A percentile compares a stretch with the other conserved stretches of the same genome.
These are phyloP conservation scores for Fraxinus angustifolia DNA, from an alignment of 305 asterid genomes.

Conservation along the genomic window DNA sequence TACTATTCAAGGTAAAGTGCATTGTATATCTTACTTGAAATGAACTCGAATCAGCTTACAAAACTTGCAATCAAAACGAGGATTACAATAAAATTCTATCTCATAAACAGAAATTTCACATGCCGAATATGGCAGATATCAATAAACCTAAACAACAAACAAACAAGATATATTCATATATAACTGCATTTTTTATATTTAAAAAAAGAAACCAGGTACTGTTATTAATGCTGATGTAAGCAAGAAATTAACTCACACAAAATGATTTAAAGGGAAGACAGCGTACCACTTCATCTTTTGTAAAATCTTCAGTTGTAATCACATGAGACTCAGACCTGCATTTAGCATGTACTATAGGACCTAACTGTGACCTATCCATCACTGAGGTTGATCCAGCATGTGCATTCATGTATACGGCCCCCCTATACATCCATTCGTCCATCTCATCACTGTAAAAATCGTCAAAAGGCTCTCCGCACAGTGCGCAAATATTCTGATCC, in stretches of 20 bases:
- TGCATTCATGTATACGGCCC: slow-evolving; percentile 79
- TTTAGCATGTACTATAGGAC: slow-evolving; percentile 89
- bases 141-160: neutral
- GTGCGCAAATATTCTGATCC: slow-evolving; percentile 74
- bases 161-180: neutral
- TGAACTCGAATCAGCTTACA: neutral
- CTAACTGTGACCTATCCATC: slow-evolving; percentile 70
- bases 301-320: slow-evolving; percentile 40
- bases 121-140: neutral
- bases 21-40: neutral
- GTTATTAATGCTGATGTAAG: neutral
- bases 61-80: neutral
- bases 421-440: slow-evolving; percentile 97
- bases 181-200: neutral
- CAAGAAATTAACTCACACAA: slow-evolving; percentile 6
- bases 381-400: slow-evolving; percentile 55
- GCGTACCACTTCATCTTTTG: slow-evolving; percentile 49
- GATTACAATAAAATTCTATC: neutral
- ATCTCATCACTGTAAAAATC: slow-evolving; percentile 88
- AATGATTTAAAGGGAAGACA: neutral
- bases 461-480: slow-evolving; percentile 89
- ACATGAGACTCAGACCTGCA: slow-evolving; percentile 71
- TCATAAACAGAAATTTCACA: neutral
- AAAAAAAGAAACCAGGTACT: neutral
- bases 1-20: neutral